Conservation (phyloP, 2,329 filamentous ascomycete genomes). For the Sporothrix variecibatus region DNA sequence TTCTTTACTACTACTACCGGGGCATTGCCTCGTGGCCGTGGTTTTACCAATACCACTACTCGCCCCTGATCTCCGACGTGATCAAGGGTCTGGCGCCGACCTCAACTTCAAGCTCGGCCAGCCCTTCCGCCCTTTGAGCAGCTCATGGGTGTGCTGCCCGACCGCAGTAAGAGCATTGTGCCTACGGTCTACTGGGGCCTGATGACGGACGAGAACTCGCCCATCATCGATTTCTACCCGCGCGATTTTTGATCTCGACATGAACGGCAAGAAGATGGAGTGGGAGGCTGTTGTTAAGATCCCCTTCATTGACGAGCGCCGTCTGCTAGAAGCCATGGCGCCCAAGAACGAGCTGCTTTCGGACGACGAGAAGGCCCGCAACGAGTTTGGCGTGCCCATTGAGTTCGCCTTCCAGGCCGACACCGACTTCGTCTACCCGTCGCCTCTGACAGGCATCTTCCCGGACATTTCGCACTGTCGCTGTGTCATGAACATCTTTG, state of each 20-base stretch:
- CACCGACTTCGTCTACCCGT: conserved; percentile 80
- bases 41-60: conserved; percentile 97
- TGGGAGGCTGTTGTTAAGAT: conserved; percentile 99
- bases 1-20: conserved; percentile 95
- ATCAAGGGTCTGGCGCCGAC: conserved; percentile 81
- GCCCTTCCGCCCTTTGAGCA: conserved; percentile 93
- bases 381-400: conserved; percentile 86
- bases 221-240: conserved; percentile 97
- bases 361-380: conserved; percentile 76
- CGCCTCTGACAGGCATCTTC: conserved; percentile 85
- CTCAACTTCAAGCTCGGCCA: conserved; percentile 92
- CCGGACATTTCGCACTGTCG: conserved; percentile 84
- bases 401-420: conserved; percentile 87
- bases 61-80: conserved; percentile 91
- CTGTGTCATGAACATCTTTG: conserved; percentile 95
- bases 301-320: conserved; percentile 92
- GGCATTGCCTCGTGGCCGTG: conserved; percentile 98
- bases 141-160: conserved; percentile 95
- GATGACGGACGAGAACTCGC: conserved; percentile 87
- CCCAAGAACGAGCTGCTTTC: conserved; percentile 78
- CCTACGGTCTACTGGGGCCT: conserved; percentile 82
- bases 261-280: conserved; percentile 99
- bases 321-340: conserved; percentile 81
- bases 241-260: conserved; percentile 97
- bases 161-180: conserved; percentile 96